These are phyloP conservation scores for Hypocrella siamensis DNA, from an alignment of 2,329 filamentous ascomycete genomes.

Conservation along the genomic window DNA sequence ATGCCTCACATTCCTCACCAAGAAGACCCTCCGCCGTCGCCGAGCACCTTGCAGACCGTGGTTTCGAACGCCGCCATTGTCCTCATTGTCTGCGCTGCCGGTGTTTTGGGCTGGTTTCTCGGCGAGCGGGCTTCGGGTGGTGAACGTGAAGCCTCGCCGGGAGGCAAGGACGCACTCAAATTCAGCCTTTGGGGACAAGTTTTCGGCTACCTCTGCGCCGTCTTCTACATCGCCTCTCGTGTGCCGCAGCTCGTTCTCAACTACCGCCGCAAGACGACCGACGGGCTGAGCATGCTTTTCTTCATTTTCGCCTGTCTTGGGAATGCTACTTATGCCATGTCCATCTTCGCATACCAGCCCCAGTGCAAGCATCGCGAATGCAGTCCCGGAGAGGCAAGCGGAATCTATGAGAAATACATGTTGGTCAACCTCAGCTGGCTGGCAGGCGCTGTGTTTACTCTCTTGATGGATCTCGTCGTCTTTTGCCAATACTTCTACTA, in stretches of 20 bases:
- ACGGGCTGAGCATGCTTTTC: conserved; percentile 86
- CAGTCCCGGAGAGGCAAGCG: conserved; percentile 44
- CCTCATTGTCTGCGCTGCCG: conserved; percentile 68
- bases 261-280: conserved; percentile 80
- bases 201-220: conserved; percentile 85
- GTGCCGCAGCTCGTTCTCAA: conserved; percentile 86
- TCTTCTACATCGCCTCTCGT: conserved; percentile 76
- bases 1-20: conserved; percentile 52
- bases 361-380: conserved; percentile 44
- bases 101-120: conserved; percentile 75
- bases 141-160: conserved; percentile 21
- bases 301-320: conserved; percentile 94
- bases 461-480: conserved; percentile 71
- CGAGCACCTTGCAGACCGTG: conserved; percentile 38
- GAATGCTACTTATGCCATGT: conserved; percentile 84
- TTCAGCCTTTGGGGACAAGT: conserved; percentile 74
- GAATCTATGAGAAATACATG: conserved; percentile 66
- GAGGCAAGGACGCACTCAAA: conserved; percentile 32
- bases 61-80: conserved; percentile 64
- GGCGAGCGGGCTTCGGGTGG: conserved; percentile 22
- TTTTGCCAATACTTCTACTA: conserved; percentile 92
- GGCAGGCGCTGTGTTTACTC: conserved; percentile 72
- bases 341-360: conserved; percentile 81
- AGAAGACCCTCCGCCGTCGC: conserved; percentile 27
- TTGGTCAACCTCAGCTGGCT: conserved; percentile 86